Percentiles rank a stretch among this genome's conserved stretches.
Evolutionary conservation across 1,284 basidiomycete genomes (phyloP).

Genomic region (Heterobasidion parviporum): DNA sequence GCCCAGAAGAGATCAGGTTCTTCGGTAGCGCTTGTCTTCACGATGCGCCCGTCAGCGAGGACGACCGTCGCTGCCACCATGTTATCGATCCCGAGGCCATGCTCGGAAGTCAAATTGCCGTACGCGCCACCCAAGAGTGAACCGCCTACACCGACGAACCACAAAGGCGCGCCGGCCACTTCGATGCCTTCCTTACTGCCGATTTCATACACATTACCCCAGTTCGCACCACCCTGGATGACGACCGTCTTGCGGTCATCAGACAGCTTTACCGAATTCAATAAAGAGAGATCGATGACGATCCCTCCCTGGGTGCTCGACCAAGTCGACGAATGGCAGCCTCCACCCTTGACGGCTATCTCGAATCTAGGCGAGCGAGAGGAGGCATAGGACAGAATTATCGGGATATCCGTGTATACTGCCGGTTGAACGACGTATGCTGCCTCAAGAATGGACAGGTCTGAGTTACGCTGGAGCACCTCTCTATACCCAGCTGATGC

Average conservation of each 20-base stretch:
- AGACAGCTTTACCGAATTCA: slow-evolving; percentile 24
- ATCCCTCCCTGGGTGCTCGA: slow-evolving; percentile 25
- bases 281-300: slow-evolving; percentile 28
- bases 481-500: not conserved
- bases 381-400: slow-evolving; percentile 12
- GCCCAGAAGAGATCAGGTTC: slow-evolving; percentile 32
- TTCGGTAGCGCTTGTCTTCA: slow-evolving; percentile 19
- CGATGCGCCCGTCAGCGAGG: slow-evolving; percentile 24
- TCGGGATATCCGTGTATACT: slow-evolving; percentile 13
- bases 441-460: slow-evolving; percentile 16
- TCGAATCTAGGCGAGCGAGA: slow-evolving; percentile 12
- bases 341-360: slow-evolving; percentile 19
- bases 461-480: slow-evolving; percentile 14
- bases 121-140: slow-evolving; percentile 32
- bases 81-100: slow-evolving; percentile 33
- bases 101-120: slow-evolving; percentile 25
- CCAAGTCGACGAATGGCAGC: slow-evolving; percentile 17
- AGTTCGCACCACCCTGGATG: slow-evolving; percentile 28
- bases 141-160: slow-evolving; percentile 19
- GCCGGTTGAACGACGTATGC: slow-evolving; percentile 15
- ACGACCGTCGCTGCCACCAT: slow-evolving; percentile 27
- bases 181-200: slow-evolving; percentile 19
- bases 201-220: slow-evolving; percentile 27
- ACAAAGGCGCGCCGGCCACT: slow-evolving; percentile 19
- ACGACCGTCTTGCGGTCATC: slow-evolving; percentile 16